Base-by-base conservation (phyloP, 2,329 filamentous ascomycete species). In the Botrytis aclada region DNA sequence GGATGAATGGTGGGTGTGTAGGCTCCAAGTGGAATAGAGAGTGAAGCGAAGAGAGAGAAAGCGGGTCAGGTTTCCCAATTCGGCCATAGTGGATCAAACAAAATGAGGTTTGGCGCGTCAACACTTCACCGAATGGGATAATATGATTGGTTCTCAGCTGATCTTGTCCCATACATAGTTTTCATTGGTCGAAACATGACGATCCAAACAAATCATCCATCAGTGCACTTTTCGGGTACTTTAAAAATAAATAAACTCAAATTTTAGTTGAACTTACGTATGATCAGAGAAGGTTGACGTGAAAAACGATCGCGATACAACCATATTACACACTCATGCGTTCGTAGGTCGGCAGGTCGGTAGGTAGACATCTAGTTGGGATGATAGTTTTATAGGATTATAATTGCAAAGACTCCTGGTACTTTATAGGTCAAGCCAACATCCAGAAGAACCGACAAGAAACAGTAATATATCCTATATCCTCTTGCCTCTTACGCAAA, bases 51-150 rank as follows among this genome's bases (percentile, higher is more conserved):
- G 39, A 43, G 20, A 43, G 12, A 25, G 12, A 39, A 54, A 54
- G 64, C 29, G 64, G 39, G 29, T 64, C 61, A 1, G 12, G 8
- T 18, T 9, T 56, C 51, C 29, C 29, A 2, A 54, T 34, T 66
- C 34, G 64, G 32, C 0, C 0, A 56, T 8, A 32, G 32, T 39
- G 32, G 32, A 25, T 66, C n/a, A 54, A 39, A 29, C 25, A 18
- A 56, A 29, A 56, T 54, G 45, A 66, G 45, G 32, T 54, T 51
- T 66, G 64, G 64, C 43, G 64, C 45, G 64, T 66, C 45, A 29
- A 39, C 5, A 66, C 54, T 16, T 37, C 32, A 29, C 22, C 10
- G 18, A 66, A 51, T 8, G 5, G 8, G 18, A 12, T 12, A 4
- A 34, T n/a, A 16, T 66, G 64, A 39, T 54, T 66, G 45, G 63